Evolutionary conservation across 192 early-diverging fungal species (phyloP).

Genomic region (Mortierella claussenii): DNA sequence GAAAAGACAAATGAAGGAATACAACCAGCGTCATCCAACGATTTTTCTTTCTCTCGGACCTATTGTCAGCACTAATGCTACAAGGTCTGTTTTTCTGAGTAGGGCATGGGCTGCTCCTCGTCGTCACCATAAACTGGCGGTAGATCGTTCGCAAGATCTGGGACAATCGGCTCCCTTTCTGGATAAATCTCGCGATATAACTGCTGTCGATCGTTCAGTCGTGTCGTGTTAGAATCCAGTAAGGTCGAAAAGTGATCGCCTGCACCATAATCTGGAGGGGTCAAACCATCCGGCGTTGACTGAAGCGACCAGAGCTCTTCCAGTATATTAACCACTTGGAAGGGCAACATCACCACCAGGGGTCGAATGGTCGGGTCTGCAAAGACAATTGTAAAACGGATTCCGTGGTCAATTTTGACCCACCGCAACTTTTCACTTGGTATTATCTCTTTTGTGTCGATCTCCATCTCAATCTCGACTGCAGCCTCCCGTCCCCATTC

Average conservation of each 20-base stretch:
- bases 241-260: slow-evolving; percentile 14
- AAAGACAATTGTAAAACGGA: slow-evolving; percentile 29
- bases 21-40: not conserved
- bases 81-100: slow-evolving; percentile 7
- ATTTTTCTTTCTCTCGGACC: not conserved
- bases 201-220: slow-evolving; percentile 6
- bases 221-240: slow-evolving; percentile 41
- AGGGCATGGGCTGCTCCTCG: slow-evolving; percentile 12
- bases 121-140: slow-evolving; percentile 38
- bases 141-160: slow-evolving; percentile 25
- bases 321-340: slow-evolving; percentile 22
- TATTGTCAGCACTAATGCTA: not conserved
- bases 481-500: slow-evolving; percentile 35
- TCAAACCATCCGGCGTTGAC: slow-evolving; percentile 15
- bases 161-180: slow-evolving; percentile 35
- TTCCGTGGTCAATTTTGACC: slow-evolving; percentile 24
- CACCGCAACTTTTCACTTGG: slow-evolving; percentile 22
- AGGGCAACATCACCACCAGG: slow-evolving; percentile 24
- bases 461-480: slow-evolving; percentile 26
- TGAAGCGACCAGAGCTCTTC: slow-evolving; percentile 26
- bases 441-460: slow-evolving; percentile 4
- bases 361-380: slow-evolving; percentile 15
- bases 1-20: not conserved
- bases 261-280: slow-evolving; percentile 33
- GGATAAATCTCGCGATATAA: slow-evolving; percentile 23